Base-by-base conservation (phyloP, 2,329 filamentous ascomycete genomes). In the Lojkania enalia region DNA sequence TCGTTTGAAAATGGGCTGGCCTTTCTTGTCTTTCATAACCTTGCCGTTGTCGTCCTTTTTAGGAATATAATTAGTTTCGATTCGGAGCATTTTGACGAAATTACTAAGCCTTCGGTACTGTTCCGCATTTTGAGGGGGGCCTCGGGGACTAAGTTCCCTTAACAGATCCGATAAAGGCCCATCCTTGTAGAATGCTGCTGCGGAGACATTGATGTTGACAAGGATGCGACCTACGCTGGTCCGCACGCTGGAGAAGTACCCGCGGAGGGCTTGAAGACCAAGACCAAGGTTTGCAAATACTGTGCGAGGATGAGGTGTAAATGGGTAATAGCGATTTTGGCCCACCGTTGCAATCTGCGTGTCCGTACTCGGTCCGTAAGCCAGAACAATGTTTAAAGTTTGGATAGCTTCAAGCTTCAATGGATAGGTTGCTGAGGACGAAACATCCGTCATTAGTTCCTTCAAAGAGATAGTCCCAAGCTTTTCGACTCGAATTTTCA, bases 141-240 rank as follows among this genome's bases (percentile, higher is more conserved):
- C 14, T 3, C 57, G 54, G 13, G 43, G 36, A 27, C 20, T 42
- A 11, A 58, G 42, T 11, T 67, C 63, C 6, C 6, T 48, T 58
- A 70, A 59, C 2, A 66, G 35, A 5, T 58, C 46, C 1, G 66
- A 23, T 1, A 84, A 61, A 2, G 67, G 63, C 1, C 71, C 72
- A 2, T 72, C 55, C 51, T 79, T 72, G 63, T 82, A 83, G 56
- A 82, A 85, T 0, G 81, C 80, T 2, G 75, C 73, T 33, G 78
- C 78, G 6, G 80, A 80, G 19, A 85, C 81, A 46, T 86, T 84
- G 2, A 86, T 70, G 44, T 87, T 86, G 11, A 86, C 62, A 1
- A 86, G 59, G 3, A 86, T 68, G 3, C 82, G 74, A 29, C 74
- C 76, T 12, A 80, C 79, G 2, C 80, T 77, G 2, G 80, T 76